Evolutionary conservation across 2,329 filamentous ascomycete species (phyloP), one percentile per base, ranked within the genome.

Genomic region (Lachnellula cervina): DNA sequence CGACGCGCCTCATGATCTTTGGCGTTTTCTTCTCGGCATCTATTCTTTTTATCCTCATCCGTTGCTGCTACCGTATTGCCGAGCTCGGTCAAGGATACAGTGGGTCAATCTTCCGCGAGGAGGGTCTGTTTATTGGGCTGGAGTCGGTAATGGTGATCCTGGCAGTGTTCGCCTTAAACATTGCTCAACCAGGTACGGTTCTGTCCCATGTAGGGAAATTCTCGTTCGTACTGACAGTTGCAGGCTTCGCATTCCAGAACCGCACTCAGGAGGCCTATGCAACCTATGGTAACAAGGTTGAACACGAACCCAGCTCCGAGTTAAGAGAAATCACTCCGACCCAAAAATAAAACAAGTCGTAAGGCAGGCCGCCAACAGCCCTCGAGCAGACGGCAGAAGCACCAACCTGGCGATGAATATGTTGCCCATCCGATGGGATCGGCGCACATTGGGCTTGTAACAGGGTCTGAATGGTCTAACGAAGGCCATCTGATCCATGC

Each of bases 71-170:
- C 40, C 51, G 66, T 53, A 60, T 86, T 52, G 79, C 78, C 1
- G 83, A 86, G 67, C 84, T 86, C 80, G 77, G 79, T 2, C 80
- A 80, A 25, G 83, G 83, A 19, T 87, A 82, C 82, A 80, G 79
- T 9, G 84, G 83, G 70, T 66, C 74, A 16, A 80, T 86, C 66
- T 86, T 86, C 81, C 80, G 82, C 61, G 77, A 85, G 68, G 74
- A 86, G 71, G 71, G 74, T 45, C 78, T 77, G 17, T 86, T 86
- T 63, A 75, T 84, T 57, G 76, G 42, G 34, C 14, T 40, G 17
- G 28, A 50, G 32, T 49, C 40, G 38, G 40, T 34, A 35, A 34
- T 52, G 21, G 40, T 52, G 42, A 45, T 38, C 21, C 40, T 35
- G 25, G 42, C 21, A 32, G 43, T 52, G 19, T 46, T 43, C 40